Evolutionary conservation across 2,329 filamentous ascomycete species (phyloP), one percentile per base, ranked within the genome.

Genomic region (Aplosporella prunicola): DNA sequence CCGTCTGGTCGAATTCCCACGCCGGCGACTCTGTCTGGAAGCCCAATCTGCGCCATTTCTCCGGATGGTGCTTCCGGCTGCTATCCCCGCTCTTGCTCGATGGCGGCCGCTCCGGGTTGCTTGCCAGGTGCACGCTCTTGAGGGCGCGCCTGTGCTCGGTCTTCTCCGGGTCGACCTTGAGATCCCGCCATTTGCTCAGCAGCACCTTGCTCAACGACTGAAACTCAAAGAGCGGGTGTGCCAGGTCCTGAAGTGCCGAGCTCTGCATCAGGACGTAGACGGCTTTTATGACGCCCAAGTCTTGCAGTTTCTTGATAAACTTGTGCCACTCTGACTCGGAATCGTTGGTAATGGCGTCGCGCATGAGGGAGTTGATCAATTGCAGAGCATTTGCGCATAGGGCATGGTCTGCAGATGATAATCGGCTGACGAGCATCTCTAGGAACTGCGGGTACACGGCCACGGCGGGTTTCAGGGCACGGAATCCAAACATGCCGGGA

Each of bases 381-480:
- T 94, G 91, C 37, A 98, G 71, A 1, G 91, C 85, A 63, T 95
- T 96, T 46, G 87, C 89, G 63, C 91, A 96, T 20, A 98, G 72
- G 3, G 88, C 84, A 63, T 98, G 91, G 58, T 98, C 91, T 30
- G 88, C 89, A 13, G 87, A 93, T 43, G 88, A 86, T 42, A 98
- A 71, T 57, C 93, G 82, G 53, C 81, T 82, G 45, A 98, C 87
- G 36, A 96, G 80, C 59, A 93, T 84, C 56, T 93, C 88, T 46
- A 96, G 80, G 60, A 98, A 98, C 48, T 93, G 83, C 16, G 89
- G 87, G 57, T 95, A 85, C 14, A 88, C 76, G 23, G 87, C 84
- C 43, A 98, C 82, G 37, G 87, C 86, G 4, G 91, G 91, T 59
- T 91, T 93, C 47, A 98, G 68, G 13, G 88, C 88, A 45, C 85